Evolutionary conservation across 768 basidiomycete genomes (phyloP).

Genomic region (Naganishia onofrii): DNA sequence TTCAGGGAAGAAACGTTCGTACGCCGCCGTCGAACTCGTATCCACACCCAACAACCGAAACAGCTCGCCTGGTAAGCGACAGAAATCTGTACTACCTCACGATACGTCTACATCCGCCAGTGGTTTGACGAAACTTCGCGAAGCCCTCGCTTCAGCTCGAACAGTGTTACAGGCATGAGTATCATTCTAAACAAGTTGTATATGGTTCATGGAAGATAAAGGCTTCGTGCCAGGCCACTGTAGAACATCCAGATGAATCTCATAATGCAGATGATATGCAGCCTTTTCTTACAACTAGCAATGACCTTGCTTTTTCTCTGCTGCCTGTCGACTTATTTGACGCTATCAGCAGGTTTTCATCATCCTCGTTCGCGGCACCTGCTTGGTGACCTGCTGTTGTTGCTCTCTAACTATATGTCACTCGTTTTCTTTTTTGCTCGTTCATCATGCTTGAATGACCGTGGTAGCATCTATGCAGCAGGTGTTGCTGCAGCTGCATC

Average conservation of each 20-base stretch:
- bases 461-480: neutral
- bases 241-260: neutral
- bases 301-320: slow-evolving; percentile 1
- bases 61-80: neutral
- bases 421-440: neutral
- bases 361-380: neutral
- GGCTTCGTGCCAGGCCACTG: neutral
- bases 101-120: neutral
- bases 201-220: neutral
- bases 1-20: slow-evolving; percentile 4
- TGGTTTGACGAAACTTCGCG: neutral
- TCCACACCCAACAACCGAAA: neutral
- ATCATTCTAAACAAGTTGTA: neutral
- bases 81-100: neutral
- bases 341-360: neutral
- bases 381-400: neutral
- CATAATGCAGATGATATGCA: slow-evolving; percentile 4
- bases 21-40: neutral
- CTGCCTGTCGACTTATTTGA: neutral
- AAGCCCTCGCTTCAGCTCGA: slow-evolving; percentile 1
- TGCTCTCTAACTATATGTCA: neutral
- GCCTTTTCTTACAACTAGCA: neutral
- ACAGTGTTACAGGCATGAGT: neutral
- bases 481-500: neutral
- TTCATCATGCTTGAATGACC: neutral